Evolutionary conservation across 495 filamentous ascomycete species (phyloP).

Genomic region (Lepidopterella palustris): DNA sequence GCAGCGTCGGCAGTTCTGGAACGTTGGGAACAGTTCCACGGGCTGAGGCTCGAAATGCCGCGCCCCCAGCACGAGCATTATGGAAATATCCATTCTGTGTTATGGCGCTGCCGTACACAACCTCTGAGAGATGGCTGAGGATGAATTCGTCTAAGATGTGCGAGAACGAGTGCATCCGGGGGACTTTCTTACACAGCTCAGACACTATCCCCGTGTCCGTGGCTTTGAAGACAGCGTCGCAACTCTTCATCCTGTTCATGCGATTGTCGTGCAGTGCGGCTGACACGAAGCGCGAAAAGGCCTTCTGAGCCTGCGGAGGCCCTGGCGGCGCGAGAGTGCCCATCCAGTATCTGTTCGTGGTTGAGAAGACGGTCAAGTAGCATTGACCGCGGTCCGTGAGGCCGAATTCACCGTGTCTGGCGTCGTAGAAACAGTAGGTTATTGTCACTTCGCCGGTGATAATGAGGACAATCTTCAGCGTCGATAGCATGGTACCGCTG

Average conservation of each 20-base stretch:
- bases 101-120: slow-evolving; percentile 44
- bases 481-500: slow-evolving; percentile 42
- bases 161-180: neutral
- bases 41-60: slow-evolving; percentile 51
- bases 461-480: slow-evolving; percentile 38
- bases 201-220: slow-evolving; percentile 34
- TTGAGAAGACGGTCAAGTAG: slow-evolving; percentile 41
- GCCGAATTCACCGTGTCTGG: slow-evolving; percentile 37
- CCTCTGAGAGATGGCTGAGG: slow-evolving; percentile 40
- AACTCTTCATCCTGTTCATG: slow-evolving; percentile 48
- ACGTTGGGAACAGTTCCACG: slow-evolving; percentile 38
- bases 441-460: slow-evolving; percentile 37
- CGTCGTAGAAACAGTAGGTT: slow-evolving; percentile 45
- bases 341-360: slow-evolving; percentile 42
- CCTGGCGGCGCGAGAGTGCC: slow-evolving; percentile 37
- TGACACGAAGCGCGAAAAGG: slow-evolving; percentile 43
- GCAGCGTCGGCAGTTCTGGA: slow-evolving; percentile 34
- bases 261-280: slow-evolving; percentile 44
- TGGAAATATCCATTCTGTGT: slow-evolving; percentile 45
- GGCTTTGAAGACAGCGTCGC: slow-evolving; percentile 33
- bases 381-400: slow-evolving; percentile 44
- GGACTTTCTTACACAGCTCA: slow-evolving; percentile 29
- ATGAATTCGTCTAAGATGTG: slow-evolving; percentile 29
- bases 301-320: slow-evolving; percentile 37
- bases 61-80: slow-evolving; percentile 43